These are phyloP conservation scores for Candida anglica DNA, from an alignment of 805 yeast species.

Conservation along the genomic window DNA sequence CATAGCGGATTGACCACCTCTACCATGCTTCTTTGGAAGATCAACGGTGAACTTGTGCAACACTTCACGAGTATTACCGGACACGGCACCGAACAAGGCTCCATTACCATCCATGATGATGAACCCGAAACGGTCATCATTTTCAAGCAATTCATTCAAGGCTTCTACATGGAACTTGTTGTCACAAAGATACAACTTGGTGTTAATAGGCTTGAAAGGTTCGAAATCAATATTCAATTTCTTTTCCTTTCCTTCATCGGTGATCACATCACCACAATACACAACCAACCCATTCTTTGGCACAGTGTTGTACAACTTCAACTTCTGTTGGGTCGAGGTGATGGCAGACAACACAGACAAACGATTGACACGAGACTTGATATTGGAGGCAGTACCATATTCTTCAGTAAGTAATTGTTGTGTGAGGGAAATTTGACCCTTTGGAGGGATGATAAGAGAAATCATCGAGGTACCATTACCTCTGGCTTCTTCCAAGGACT, in stretches of 20 bases:
- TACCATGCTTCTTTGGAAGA: constrained; percentile 98
- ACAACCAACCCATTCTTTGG: constrained; percentile 95
- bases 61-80: constrained; percentile 96
- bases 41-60: constrained; percentile 94
- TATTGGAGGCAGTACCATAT: constrained; percentile 97
- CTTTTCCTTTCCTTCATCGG: constrained; percentile 96
- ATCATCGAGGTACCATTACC: constrained; percentile 99
- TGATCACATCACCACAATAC: constrained; percentile 97
- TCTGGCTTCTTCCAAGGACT: constrained; percentile 82
- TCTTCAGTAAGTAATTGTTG: constrained; percentile 95
- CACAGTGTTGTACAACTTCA: constrained; percentile 82
- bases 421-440: constrained; percentile 82
- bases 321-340: constrained; percentile 95
- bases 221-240: constrained; percentile 96
- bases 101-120: constrained; percentile 99
- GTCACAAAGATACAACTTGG: constrained; percentile 92
- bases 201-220: constrained; percentile 98
- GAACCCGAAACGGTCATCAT: constrained; percentile 95
- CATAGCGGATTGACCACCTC: constrained; percentile 99
- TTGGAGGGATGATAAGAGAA: constrained; percentile 92
- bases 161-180: constrained; percentile 98
- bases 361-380: constrained; percentile 96
- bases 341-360: constrained; percentile 93
- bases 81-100: constrained; percentile 87
- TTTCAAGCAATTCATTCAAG: constrained; percentile 85